Evolutionary conservation across 2,329 filamentous ascomycete genomes (phyloP), one percentile per base, ranked within the genome.

Genomic region (Didymellaceae sp.): DNA sequence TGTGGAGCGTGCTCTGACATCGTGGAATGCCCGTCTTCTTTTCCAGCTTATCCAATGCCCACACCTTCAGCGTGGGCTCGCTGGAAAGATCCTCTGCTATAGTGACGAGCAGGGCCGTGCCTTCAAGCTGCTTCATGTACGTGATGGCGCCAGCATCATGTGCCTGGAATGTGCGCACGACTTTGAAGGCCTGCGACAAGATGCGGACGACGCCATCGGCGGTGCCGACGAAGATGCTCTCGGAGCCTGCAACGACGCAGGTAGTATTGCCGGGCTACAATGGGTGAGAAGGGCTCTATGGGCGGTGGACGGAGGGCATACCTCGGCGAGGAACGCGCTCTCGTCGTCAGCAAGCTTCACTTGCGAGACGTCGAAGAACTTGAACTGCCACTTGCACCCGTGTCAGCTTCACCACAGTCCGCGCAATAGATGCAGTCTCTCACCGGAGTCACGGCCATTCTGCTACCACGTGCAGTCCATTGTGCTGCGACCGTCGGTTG

Each of bases 311-410:
- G 18, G 48, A 37, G 31, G 45, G 47, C 83, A 85, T 82, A 89
- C 88, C 74, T 92, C 88, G 78, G 95, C 88, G 70, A 91, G 82
- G 68, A 86, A 82, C 63, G 86, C 85, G 71, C 86, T 88, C 71
- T 95, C 90, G 67, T 88, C 87, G 73, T 95, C 88, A 63, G 82
- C 83, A 66, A 92, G 82, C 69, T 88, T 86, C 74, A 97, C 86
- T 72, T 89, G 87, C 72, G 86, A 86, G 74, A 96, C 91, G 77
- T 97, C 91, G 84, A 99, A 97, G 86, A 99, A 99, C 82, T 96
- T 92, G 80, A 99, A 99, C 89, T 97, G 97, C 93, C 94, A 97
- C 93, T 96, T 59, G 35, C 44, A 45, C 11, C n/a, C 35, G 45
- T 14, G 45, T 72, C 55, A 72, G 69, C 61, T 16, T 41, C 16